Evolutionary conservation across 2,329 filamentous ascomycete species (phyloP), one percentile per base, ranked within the genome.

Genomic region (Beauveria caledonica): DNA sequence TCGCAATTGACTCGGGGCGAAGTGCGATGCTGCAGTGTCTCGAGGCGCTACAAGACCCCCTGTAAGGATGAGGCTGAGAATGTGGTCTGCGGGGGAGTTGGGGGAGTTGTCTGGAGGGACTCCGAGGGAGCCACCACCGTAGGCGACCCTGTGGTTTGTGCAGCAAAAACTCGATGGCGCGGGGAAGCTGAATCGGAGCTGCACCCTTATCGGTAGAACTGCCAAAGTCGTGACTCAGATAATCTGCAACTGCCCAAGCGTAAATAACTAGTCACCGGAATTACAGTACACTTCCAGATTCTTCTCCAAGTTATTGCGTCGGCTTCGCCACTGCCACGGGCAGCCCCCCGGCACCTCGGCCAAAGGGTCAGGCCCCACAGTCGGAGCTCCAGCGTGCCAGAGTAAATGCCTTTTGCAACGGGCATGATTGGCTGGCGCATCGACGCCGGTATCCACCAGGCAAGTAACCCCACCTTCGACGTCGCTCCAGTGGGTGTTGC

Each of bases 281-380:
- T 36, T 36, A 36, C 33, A 15, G 11, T 36, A 36, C 33, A 36
- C 11, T 5, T 36, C 11, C 33, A 36, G 33, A 36, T 2, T 36
- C 33, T 36, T 13, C 13, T 49, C 13, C 7, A 29, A 49, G 21
- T 17, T 46, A 25, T 21, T 6, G 11, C 44, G 40, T 42, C 13
- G 15, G 15, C 45, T 44, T 21, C 29, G 56, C 56, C 56, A 45
- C 48, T n/a, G 9, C 51, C 17, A 39, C 33, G 21, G 33, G 13
- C 56, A 11, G 9, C 21, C 44, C 19, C 29, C 51, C 50, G 51
- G 49, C 58, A 60, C 59, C 59, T 36, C 59, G 59, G 59, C 51
- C 59, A 61, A 56, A 51, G 29, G 33, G 8, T 11, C 3, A 10
- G 27, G 44, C 33, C 53, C 53, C 58, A 53, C 58, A 27, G n/a